Conservation (phyloP, 495 filamentous ascomycete species). For the Aspergillus kassunensis region DNA sequence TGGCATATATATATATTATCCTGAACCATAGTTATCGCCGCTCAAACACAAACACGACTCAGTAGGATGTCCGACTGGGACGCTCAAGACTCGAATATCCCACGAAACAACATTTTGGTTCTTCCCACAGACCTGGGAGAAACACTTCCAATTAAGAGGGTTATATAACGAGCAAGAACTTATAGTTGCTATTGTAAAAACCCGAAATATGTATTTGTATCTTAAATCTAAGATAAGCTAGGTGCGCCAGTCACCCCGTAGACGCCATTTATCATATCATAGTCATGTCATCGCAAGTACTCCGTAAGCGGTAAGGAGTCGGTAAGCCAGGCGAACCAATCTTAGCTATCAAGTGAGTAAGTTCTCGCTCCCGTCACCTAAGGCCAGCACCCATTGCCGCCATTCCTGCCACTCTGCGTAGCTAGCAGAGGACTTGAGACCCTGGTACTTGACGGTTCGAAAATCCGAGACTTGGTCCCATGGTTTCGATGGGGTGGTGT, state of each 20-base stretch:
- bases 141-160: too few species aligned
- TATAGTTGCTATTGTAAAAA: not conserved
- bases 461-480: slow-evolving; percentile 74
- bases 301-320: too few species aligned
- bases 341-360: slow-evolving; percentile 2
- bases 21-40: too few species aligned
- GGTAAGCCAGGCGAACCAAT: not conserved
- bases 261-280: not conserved
- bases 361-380: slow-evolving; percentile 32
- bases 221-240: too few species aligned
- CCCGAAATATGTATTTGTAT: not conserved
- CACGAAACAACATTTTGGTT: too few species aligned
- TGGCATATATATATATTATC: too few species aligned
- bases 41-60: too few species aligned
- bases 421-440: slow-evolving; percentile 61
- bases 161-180: not conserved
- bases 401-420: slow-evolving; percentile 74
- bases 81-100: too few species aligned
- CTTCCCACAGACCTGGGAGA: too few species aligned
- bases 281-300: too few species aligned
- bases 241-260: too few species aligned
- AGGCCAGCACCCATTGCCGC: slow-evolving; percentile 64
- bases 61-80: too few species aligned
- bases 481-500: slow-evolving; percentile 24
- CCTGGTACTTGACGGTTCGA: slow-evolving; percentile 75